Conservation (phyloP, 129 eudicot genomes). For the Centella asiatica region DNA sequence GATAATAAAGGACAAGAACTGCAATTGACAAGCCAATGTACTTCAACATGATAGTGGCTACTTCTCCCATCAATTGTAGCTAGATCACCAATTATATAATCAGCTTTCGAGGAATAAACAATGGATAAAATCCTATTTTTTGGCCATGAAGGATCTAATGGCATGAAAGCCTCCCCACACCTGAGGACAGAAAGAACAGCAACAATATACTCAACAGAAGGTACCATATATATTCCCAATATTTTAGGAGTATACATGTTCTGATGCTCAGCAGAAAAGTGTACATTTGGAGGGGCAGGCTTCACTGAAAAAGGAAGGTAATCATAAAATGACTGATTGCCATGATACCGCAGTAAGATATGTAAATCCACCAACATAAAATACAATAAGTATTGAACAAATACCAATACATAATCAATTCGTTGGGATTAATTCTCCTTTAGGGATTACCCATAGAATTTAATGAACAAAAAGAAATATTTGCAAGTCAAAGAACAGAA, state of each 20-base stretch:
- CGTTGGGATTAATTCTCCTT: background rate
- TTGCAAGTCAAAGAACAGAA: background rate
- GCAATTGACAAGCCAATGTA: constrained; percentile 38
- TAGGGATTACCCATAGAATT: background rate
- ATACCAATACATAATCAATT: background rate
- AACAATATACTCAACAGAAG: constrained; percentile 75
- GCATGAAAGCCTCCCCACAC: constrained; percentile 88
- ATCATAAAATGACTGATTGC: constrained; percentile 16
- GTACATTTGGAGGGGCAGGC: constrained; percentile 5
- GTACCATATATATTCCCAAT: constrained; percentile 75
- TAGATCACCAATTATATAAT: constrained; percentile 44
- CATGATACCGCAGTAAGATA: constrained; percentile 18
- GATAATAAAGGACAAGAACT: constrained; percentile 36
- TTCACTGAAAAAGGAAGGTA: constrained; percentile 1
- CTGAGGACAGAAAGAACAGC: constrained; percentile 67
- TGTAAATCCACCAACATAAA: background rate
- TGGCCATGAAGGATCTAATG: constrained; percentile 91
- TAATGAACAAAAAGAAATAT: background rate
- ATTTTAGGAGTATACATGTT: constrained; percentile 33
- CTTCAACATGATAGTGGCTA: constrained; percentile 31
- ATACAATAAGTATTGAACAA: background rate
- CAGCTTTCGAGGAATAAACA: constrained; percentile 54
- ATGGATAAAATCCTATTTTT: constrained; percentile 51
- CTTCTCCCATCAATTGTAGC: constrained; percentile 25
- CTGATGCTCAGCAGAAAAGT: constrained; percentile 9